Conservation (phyloP, 768 basidiomycete genomes). For the Chlorophyllum brunneum region DNA sequence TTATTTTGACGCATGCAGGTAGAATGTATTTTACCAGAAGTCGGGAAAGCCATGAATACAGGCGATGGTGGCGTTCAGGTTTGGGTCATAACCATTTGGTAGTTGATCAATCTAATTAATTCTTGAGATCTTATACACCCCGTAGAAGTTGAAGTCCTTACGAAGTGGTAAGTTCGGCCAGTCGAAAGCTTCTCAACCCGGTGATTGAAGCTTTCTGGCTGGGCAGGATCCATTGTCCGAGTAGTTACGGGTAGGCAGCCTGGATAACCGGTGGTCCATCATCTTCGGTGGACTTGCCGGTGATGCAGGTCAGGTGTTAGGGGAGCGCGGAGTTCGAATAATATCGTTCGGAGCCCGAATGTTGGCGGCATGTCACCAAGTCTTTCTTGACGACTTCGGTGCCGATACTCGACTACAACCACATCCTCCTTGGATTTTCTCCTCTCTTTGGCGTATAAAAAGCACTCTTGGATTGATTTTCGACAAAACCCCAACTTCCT, state of each 20-base stretch:
- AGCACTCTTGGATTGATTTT: slow-evolving; percentile 14
- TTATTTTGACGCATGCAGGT: no score
- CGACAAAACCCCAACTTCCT: slow-evolving; percentile 18
- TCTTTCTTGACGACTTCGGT: slow-evolving; percentile 25
- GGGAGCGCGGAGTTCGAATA: slow-evolving; percentile 11
- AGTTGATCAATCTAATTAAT: slow-evolving; percentile 49
- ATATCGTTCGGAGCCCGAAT: slow-evolving; percentile 21
- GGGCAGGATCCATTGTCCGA: slow-evolving; percentile 43
- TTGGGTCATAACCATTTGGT: slow-evolving; percentile 39
- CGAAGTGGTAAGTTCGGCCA: slow-evolving; percentile 64
- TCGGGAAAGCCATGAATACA: slow-evolving; percentile 84
- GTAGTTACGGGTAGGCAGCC: slow-evolving; percentile 14
- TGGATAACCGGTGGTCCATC: slow-evolving; percentile 14
- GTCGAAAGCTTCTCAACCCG: slow-evolving; percentile 48
- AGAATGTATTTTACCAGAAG: slow-evolving; percentile 29
- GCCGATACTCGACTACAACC: slow-evolving; percentile 27
- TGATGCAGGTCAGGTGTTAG: neutral
- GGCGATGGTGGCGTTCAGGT: slow-evolving; percentile 49
- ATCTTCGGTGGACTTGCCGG: neutral
- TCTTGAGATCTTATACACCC: neutral
- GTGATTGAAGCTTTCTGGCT: slow-evolving; percentile 50
- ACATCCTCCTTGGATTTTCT: slow-evolving; percentile 19
- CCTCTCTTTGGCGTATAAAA: slow-evolving; percentile 11
- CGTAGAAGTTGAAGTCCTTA: slow-evolving; percentile 22
- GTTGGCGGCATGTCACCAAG: slow-evolving; percentile 17